Percentiles rank a stretch among this genome's conserved stretches.
Conservation (phyloP, 2,329 filamentous ascomycete species). For the Nemania sp. region DNA sequence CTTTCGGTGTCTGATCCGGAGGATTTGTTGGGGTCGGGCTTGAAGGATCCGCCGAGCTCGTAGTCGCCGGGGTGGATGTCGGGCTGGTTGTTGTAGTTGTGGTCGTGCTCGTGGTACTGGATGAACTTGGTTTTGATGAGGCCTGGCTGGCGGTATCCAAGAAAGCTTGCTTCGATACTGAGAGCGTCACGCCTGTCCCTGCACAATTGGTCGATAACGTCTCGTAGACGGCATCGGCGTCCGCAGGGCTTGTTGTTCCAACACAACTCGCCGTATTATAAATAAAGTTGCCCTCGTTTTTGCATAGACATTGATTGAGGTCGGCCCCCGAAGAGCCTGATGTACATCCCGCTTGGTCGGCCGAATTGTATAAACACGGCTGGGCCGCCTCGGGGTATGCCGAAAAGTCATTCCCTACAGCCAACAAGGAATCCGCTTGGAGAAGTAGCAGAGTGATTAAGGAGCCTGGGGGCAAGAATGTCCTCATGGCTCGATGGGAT, state of each 20-base stretch:
- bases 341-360: conserved; percentile 45
- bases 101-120: conserved; percentile 17
- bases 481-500: conserved; percentile 26
- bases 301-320: conserved; percentile 55
- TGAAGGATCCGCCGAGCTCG: neutral
- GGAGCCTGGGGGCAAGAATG: conserved; percentile 26
- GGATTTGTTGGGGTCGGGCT: conserved; percentile 6
- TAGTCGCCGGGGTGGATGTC: neutral
- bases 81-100: conserved; percentile 19
- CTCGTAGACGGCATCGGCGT: conserved; percentile 48
- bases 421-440: conserved; percentile 29
- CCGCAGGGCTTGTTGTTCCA: conserved; percentile 40
- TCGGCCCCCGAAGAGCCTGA: conserved; percentile 42
- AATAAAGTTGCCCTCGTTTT: conserved; percentile 54
- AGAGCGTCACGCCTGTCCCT: conserved; percentile 48
- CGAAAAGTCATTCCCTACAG: conserved; percentile 46
- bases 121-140: conserved; percentile 23
- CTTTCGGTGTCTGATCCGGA: conserved; percentile 13
- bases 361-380: conserved; percentile 48
- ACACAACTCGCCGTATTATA: conserved; percentile 52
- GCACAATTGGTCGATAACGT: conserved; percentile 50
- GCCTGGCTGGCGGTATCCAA: conserved; percentile 35
- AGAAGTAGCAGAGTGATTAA: conserved; percentile 38
- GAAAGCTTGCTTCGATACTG: conserved; percentile 47
- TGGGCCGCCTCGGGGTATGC: conserved; percentile 48